Conservation (phyloP, 2,329 filamentous ascomycete genomes). For the Trichophyton schoenleinii region DNA sequence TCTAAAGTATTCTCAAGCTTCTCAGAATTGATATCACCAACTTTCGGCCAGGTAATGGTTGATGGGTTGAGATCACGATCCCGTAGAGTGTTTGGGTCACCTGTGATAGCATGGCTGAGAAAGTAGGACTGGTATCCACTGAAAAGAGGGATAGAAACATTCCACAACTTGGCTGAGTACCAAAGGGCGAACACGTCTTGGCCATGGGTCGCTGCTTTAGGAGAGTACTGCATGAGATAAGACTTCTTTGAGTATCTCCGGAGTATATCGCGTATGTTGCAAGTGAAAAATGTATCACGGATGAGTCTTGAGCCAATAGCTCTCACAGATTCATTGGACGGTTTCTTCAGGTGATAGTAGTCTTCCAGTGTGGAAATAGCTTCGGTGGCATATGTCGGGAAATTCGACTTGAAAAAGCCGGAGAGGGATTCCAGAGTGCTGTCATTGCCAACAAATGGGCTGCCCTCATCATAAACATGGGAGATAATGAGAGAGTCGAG, state of each 20-base stretch:
- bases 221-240: not conserved
- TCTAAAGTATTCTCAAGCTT: not conserved
- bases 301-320: not conserved
- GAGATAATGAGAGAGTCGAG: slow-evolving; percentile 23
- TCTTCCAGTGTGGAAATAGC: not conserved
- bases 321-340: not conserved
- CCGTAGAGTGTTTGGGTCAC: not conserved
- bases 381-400: not conserved
- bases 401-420: not conserved
- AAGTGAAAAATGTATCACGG: not conserved
- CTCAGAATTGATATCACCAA: not conserved
- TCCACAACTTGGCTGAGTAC: not conserved
- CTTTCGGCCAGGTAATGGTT: not conserved
- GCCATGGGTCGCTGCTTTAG: not conserved
- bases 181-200: not conserved
- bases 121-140: slow-evolving; percentile 1
- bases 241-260: not conserved
- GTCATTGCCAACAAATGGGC: slow-evolving; percentile 14
- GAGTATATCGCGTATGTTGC: not conserved
- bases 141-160: not conserved
- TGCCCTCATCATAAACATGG: slow-evolving; percentile 25
- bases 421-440: not conserved
- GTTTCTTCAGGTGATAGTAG: not conserved
- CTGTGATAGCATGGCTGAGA: slow-evolving; percentile 1
- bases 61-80: not conserved